phyloP scores from a whole-genome alignment of 108 stramenopile species.

The Cyclotella baltica region DNA sequence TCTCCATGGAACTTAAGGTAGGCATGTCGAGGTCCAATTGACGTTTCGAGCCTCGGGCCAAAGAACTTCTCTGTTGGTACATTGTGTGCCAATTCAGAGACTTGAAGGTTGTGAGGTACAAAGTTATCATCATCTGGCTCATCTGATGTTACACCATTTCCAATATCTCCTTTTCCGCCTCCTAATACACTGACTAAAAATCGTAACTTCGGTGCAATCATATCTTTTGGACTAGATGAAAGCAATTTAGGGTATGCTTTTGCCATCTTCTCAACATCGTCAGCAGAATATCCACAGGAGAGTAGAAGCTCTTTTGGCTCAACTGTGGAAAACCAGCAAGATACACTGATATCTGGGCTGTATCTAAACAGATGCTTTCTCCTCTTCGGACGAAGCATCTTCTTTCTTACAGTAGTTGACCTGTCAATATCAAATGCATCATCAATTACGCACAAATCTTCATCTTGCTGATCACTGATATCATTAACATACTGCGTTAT shows the following conservation, averaged over 20 bases:
- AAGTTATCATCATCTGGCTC: constrained; percentile 5
- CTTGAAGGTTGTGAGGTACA: constrained; percentile 20
- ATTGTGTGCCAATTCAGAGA: not conserved
- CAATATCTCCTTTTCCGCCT: constrained; percentile 24
- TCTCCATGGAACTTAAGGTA: constrained; percentile 15
- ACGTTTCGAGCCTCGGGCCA: constrained; percentile 11
- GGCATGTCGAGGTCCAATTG: constrained; percentile 25
- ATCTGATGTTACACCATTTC: constrained; percentile 10
- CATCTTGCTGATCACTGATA: not conserved
- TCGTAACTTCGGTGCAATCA: constrained; percentile 20
- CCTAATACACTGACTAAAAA: constrained; percentile 28
- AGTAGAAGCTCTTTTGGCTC: constrained; percentile 9
- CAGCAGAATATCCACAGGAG: constrained; percentile 17
- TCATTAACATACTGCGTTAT: not conserved
- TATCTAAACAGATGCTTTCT: constrained; percentile 21
- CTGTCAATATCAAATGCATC: constrained; percentile 9
- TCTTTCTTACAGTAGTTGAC: not conserved
- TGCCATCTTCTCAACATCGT: constrained; percentile 1
- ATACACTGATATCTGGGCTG: constrained; percentile 14
- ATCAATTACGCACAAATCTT: constrained; percentile 15
- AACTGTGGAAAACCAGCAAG: constrained; percentile 22
- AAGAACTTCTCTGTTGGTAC: constrained; percentile 13
- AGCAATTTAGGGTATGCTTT: constrained; percentile 10
- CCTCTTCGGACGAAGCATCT: constrained; percentile 9
- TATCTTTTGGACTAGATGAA: constrained; percentile 3